These are phyloP conservation scores for Gnomoniopsis smithogilvyi DNA, from an alignment of 2,329 filamentous ascomycete genomes.

Conservation along the genomic window DNA sequence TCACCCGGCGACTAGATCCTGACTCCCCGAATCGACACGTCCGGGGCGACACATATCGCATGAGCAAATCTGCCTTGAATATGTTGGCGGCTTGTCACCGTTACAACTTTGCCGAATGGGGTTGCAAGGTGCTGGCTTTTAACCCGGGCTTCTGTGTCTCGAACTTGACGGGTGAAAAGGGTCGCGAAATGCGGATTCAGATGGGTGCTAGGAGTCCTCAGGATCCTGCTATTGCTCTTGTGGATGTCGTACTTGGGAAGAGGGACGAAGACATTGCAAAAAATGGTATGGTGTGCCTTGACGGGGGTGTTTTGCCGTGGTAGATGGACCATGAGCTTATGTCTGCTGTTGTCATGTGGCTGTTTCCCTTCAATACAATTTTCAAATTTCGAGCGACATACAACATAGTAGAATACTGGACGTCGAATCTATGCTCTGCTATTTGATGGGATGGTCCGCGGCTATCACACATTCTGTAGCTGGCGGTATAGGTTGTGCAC, in stretches of 20 bases:
- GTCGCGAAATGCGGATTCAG: conserved; percentile 24
- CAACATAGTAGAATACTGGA: too few species aligned
- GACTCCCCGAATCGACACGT: conserved; percentile 14
- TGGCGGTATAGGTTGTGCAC: too few species aligned
- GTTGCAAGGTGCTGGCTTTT: conserved; percentile 30
- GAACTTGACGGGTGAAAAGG: conserved; percentile 28
- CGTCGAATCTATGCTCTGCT: too few species aligned
- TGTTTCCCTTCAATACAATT: too few species aligned
- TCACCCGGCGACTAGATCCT: conserved; percentile 25
- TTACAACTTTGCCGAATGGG: conserved; percentile 26
- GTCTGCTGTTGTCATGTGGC: too few species aligned
- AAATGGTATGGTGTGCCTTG: background rate
- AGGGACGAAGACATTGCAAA: conserved; percentile 26
- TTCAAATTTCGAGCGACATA: too few species aligned
- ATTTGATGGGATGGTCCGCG: too few species aligned
- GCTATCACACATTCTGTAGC: too few species aligned
- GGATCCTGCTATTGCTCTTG: conserved; percentile 25
- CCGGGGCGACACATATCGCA: conserved; percentile 28
- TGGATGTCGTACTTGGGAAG: conserved; percentile 26
- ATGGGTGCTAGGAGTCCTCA: conserved; percentile 25
- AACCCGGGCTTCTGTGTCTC: conserved; percentile 32
- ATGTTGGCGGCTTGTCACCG: conserved; percentile 31
- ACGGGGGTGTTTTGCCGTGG: background rate
- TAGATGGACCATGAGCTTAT: too few species aligned
- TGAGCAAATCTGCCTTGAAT: conserved; percentile 36